Evolutionary conservation across 345 rosid species (phyloP).

Genomic region (Draba incana): DNA sequence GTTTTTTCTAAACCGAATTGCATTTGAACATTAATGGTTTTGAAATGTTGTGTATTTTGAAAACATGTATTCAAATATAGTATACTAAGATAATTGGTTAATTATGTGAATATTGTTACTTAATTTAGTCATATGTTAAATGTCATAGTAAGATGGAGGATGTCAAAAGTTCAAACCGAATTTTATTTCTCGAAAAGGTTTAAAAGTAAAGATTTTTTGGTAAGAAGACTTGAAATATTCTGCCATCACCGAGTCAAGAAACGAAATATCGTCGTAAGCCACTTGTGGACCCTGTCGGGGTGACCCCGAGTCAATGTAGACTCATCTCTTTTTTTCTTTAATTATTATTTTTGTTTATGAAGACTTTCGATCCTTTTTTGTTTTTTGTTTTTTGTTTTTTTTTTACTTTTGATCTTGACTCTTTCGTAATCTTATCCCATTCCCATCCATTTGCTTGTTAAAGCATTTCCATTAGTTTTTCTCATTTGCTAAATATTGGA

Average conservation of each 20-base stretch:
- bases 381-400: neutral
- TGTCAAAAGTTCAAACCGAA: no score
- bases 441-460: neutral
- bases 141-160: no score
- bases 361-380: neutral
- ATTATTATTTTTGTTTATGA: neutral
- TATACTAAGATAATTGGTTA: no score
- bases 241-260: conserved; percentile 14
- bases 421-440: neutral
- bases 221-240: conserved; percentile 18
- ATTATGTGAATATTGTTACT: no score
- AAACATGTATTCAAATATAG: no score
- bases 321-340: neutral
- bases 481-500: neutral
- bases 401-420: conserved; percentile 5
- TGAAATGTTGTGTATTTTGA: no score
- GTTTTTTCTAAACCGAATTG: no score
- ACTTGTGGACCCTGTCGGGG: conserved; percentile 1
- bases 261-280: conserved; percentile 25
- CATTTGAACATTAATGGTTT: no score
- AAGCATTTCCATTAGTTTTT: no score
- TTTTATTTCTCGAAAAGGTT: no score
- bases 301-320: neutral
- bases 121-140: no score
- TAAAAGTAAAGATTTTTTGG: no score